These are phyloP conservation scores for Eutrema heterophyllum DNA, from an alignment of 345 rosid genomes.

Conservation along the genomic window DNA sequence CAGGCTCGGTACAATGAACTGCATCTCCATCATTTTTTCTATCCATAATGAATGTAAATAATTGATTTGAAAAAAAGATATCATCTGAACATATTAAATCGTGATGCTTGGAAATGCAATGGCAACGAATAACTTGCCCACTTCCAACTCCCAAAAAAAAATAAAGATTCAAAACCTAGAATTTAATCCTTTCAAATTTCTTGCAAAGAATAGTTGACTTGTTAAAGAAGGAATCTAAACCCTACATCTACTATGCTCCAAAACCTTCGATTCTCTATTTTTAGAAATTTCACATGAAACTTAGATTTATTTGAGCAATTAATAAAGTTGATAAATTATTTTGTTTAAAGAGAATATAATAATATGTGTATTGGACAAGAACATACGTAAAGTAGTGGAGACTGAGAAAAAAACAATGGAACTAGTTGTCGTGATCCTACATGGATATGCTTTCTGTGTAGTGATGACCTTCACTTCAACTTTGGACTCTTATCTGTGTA, in stretches of 20 bases:
- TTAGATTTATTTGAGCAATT: not conserved
- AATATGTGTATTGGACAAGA: constrained; percentile 19
- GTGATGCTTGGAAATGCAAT: constrained; percentile 8
- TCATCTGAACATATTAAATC: constrained; percentile 9
- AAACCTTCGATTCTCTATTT: constrained; percentile 25
- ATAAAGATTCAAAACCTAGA: not conserved
- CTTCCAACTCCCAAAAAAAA: not conserved
- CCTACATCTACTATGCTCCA: constrained; percentile 29
- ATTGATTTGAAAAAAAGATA: not conserved
- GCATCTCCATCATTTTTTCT: not conserved
- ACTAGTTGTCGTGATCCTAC: constrained; percentile 38
- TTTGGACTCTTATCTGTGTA: constrained; percentile 31
- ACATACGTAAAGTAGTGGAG: constrained; percentile 22
- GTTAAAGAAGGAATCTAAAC: constrained; percentile 13
- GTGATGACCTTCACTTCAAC: constrained; percentile 29
- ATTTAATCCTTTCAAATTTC: constrained; percentile 5
- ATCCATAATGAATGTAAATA: not conserved
- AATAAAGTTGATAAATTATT: not conserved
- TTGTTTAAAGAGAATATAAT: constrained; percentile 20
- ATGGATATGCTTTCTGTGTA: constrained; percentile 28
- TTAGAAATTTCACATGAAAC: constrained; percentile 27
- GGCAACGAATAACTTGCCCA: constrained; percentile 17
- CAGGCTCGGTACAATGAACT: not conserved
- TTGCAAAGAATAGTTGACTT: constrained; percentile 20
- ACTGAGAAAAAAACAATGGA: constrained; percentile 22